Evolutionary conservation across 225 moss, liverwort and hornwort species (phyloP), one percentile per base, ranked within the genome.

Genomic region (Climacium dendroides): DNA sequence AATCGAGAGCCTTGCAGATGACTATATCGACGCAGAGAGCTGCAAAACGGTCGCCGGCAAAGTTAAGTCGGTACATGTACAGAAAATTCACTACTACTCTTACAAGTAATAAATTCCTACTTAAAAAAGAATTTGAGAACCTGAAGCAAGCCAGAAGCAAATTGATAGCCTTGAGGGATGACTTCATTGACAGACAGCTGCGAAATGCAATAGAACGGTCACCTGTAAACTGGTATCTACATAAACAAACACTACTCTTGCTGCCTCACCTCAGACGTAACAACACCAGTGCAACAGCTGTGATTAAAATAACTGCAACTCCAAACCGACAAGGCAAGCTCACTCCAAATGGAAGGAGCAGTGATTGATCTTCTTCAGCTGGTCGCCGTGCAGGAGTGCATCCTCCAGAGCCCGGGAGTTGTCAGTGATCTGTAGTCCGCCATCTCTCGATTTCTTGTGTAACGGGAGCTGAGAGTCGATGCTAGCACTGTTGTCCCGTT

Each of bases 361-460:
- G 90, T 95, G 66, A 95, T n/a, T 90, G 48, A 84, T 76, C 82
- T 66, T 78, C 74, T 66, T 89, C 91, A 96, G 72, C 85, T 89
- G 74, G 45, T 93, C 92, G 35, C 96, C 89, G 87, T 94, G 94
- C 85, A 77, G 7, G 69, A 87, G 87, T 8, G 95, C 93, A 13
- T 90, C 80, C 34, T 94, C 94, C 25, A 95, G 39, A 78, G 91
- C 53, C 23, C 96, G 94, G 60, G 96, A 93, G 79, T 98, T 98
- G 92, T 96, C 95, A 48, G 96, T 92, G 10, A 96, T 92, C n/a
- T n/a, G 8, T 45, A 74, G 80, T 96, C 91, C 81, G 95, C 97
- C 60, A 61, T 86, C 43, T 87, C 88, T 75, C 95, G 93, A n/a
- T 86, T 96, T 96, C 60, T 73, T n/a, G 50, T 96, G 94, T 61